A percentile compares a stretch with the other conserved stretches of the same genome.
These are phyloP conservation scores for Pythium scleroteichum DNA, from an alignment of 352 stramenopile genomes.

Conservation along the genomic window DNA sequence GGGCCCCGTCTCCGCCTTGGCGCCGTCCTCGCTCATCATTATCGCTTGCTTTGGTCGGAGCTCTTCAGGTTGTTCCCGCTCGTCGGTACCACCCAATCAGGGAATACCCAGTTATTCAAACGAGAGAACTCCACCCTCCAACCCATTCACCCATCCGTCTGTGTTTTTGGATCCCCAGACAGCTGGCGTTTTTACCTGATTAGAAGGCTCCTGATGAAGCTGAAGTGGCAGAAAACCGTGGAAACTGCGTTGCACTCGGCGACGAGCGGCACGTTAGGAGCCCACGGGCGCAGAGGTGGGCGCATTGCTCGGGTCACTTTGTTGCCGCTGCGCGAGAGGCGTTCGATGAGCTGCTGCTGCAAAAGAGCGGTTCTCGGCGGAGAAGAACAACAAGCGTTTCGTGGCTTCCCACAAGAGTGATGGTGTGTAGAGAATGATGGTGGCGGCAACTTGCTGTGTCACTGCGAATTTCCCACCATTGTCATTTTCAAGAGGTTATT, in stretches of 20 bases:
- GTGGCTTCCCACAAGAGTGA: constrained; percentile 31
- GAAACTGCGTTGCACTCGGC: too few relatives aligned
- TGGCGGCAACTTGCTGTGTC: constrained; percentile 59
- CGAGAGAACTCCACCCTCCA: constrained; percentile 3
- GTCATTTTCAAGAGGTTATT: constrained; percentile 15
- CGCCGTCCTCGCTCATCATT: constrained; percentile 22
- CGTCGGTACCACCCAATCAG: constrained; percentile 25
- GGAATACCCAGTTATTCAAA: constrained; percentile 21
- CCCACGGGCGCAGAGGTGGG: too few relatives aligned
- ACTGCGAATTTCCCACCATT: constrained; percentile 18
- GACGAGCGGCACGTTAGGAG: too few relatives aligned
- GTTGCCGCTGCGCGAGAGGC: too few relatives aligned
- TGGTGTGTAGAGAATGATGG: constrained; percentile 51
- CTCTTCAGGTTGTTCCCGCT: constrained; percentile 29
- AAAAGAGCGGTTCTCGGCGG: neutral
- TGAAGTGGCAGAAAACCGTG: neutral
- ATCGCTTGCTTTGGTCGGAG: constrained; percentile 3
- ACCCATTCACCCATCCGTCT: constrained; percentile 6
- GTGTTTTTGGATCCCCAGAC: neutral
- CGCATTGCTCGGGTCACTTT: too few relatives aligned
- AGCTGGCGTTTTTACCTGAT: neutral
- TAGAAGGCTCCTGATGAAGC: neutral
- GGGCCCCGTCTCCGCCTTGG: neutral
- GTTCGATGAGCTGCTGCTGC: too few relatives aligned
- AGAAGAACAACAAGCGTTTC: constrained; percentile 6